phyloP scores from a whole-genome alignment of 257 asterid species.

The Orobanche coerulescens region DNA sequence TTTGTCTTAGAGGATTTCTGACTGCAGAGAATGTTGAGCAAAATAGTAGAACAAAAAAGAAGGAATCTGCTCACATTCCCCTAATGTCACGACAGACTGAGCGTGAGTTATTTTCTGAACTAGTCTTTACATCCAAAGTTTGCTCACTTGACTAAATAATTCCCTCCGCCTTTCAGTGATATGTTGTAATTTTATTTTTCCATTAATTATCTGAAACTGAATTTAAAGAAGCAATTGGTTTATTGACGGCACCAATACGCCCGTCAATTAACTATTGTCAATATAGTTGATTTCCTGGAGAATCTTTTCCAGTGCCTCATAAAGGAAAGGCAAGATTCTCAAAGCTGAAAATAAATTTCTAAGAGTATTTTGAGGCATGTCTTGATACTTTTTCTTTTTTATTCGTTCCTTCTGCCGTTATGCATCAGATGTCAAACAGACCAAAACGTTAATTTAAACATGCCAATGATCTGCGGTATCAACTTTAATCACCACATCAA shows the following conservation, averaged over 20 bases:
- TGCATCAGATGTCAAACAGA: no score
- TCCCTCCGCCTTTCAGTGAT: neutral
- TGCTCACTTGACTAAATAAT: slow-evolving; percentile 1
- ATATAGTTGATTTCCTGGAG: neutral
- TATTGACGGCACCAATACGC: neutral
- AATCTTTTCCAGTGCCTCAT: neutral
- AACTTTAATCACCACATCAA: no score
- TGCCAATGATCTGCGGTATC: no score
- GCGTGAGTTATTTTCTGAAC: slow-evolving; percentile 48
- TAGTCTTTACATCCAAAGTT: slow-evolving; percentile 1
- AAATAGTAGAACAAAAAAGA: slow-evolving; percentile 42
- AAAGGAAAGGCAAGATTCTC: neutral
- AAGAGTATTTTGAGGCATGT: neutral
- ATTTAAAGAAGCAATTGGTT: neutral
- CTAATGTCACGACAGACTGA: slow-evolving; percentile 70
- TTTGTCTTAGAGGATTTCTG: slow-evolving; percentile 24
- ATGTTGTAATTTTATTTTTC: neutral
- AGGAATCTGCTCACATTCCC: slow-evolving; percentile 54
- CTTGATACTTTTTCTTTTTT: neutral
- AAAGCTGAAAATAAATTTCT: neutral
- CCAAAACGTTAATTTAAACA: no score
- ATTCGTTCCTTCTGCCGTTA: no score
- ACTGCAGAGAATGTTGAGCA: slow-evolving; percentile 42
- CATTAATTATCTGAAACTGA: slow-evolving; percentile 1
- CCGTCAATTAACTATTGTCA: neutral